phyloP scores from a whole-genome alignment of 2,329 filamentous ascomycete species.

The Mycosphaerelloides madeirae region DNA sequence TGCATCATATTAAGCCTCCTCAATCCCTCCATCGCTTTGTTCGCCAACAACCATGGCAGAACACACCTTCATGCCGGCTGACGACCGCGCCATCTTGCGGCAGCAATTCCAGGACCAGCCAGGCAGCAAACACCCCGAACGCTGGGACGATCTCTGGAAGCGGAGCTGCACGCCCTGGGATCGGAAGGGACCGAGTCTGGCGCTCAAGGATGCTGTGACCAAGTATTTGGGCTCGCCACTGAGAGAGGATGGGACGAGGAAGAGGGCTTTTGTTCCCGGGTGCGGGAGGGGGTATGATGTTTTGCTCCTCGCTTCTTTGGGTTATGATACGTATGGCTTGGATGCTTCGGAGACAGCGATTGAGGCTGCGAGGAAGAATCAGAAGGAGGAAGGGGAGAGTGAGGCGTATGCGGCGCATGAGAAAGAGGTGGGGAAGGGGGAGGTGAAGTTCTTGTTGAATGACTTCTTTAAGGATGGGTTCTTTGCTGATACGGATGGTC shows the following conservation, averaged over 20 bases:
- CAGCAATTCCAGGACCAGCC: slow-evolving; percentile 39
- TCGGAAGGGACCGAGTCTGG: slow-evolving; percentile 53
- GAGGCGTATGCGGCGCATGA: slow-evolving; percentile 42
- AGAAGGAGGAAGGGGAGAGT: slow-evolving; percentile 32
- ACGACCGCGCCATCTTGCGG: slow-evolving; percentile 25
- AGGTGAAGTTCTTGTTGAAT: slow-evolving; percentile 53
- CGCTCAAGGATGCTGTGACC: slow-evolving; percentile 52
- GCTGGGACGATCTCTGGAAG: slow-evolving; percentile 46
- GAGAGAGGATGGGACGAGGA: slow-evolving; percentile 30
- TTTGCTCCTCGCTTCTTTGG: slow-evolving; percentile 65
- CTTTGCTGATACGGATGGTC: slow-evolving; percentile 39
- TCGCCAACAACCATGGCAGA: too few species aligned
- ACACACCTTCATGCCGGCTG: background rate
- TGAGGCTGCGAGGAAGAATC: slow-evolving; percentile 45
- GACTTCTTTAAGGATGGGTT: slow-evolving; percentile 65
- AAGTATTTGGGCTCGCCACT: slow-evolving; percentile 22
- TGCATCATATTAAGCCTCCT: too few species aligned
- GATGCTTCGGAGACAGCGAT: slow-evolving; percentile 57
- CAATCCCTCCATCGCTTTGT: too few species aligned
- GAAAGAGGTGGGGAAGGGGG: slow-evolving; percentile 45
- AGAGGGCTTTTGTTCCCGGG: slow-evolving; percentile 68
- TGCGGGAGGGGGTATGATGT: slow-evolving; percentile 82
- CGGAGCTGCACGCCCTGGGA: slow-evolving; percentile 55
- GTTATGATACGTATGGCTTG: slow-evolving; percentile 72
- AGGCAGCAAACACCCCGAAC: slow-evolving; percentile 36